A percentile compares a stretch with the other conserved stretches of the same genome.
Evolutionary conservation across 257 asterid species (phyloP).

Genomic region (Plantago elongata): DNA sequence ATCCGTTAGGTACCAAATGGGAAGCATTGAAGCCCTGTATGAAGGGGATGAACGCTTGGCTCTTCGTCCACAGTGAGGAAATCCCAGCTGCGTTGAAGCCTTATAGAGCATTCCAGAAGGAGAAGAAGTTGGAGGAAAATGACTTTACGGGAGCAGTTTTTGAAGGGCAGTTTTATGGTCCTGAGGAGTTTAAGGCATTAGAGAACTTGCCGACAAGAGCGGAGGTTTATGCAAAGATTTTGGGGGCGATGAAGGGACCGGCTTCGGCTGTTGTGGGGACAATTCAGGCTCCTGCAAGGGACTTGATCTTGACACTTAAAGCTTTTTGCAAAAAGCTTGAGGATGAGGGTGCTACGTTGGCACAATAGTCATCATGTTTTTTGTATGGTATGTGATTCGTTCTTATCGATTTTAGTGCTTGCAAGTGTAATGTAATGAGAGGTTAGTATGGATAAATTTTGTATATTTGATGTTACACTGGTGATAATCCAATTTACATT

Average conservation of each 20-base stretch:
- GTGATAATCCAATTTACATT: no score
- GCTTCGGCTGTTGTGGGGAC: constrained; percentile 92
- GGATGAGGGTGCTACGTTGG: constrained; percentile 40
- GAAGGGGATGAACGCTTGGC: constrained; percentile 97
- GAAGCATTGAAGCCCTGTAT: constrained; percentile 83
- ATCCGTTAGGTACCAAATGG: constrained; percentile 53
- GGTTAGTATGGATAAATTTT: neutral
- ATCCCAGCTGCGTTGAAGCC: constrained; percentile 94
- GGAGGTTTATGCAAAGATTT: constrained; percentile 61
- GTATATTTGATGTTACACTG: constrained; percentile 6
- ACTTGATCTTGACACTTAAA: constrained; percentile 60
- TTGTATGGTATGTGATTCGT: constrained; percentile 21
- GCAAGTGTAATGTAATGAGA: neutral
- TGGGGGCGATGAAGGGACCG: constrained; percentile 83
- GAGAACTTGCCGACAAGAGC: constrained; percentile 76
- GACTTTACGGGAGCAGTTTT: constrained; percentile 89
- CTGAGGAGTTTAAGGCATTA: constrained; percentile 65
- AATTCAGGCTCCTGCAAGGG: constrained; percentile 87
- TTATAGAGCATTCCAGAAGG: constrained; percentile 74
- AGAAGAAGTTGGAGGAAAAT: constrained; percentile 71
- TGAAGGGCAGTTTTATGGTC: constrained; percentile 82
- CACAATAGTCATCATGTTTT: constrained; percentile 27
- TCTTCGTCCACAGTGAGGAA: constrained; percentile 81
- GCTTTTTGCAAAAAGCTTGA: constrained; percentile 87
- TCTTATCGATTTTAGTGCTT: constrained; percentile 18